Evolutionary conservation across 805 yeast genomes (phyloP), one percentile per base, ranked within the genome.

Genomic region (Candida stauntonica): DNA sequence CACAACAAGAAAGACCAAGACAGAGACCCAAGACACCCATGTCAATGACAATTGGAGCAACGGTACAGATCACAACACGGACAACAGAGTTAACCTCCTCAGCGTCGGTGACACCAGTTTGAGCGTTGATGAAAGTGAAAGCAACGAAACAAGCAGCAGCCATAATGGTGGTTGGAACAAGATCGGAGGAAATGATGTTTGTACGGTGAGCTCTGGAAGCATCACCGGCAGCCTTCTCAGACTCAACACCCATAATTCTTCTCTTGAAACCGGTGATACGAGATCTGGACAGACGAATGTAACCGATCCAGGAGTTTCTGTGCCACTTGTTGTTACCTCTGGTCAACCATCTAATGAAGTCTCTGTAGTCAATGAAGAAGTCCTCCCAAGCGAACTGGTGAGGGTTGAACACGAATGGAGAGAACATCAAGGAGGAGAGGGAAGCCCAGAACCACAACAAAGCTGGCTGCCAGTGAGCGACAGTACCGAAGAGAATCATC

Each of bases 401-500:
- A 33, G 99, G 99, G 68, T 93, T 93, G 78, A 87, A 93, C 45
- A 93, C 59, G 63, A 91, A 88, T 56, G 99, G 99, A 34, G 98
- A 82, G 52, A 87, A 77, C 67, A 87, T 75, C 67, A 93, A 73
- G 3, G 98, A 86, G 33, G 88, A 72, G 52, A 88, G 70, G 15
- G 95, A 83, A 43, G 93, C 82, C 97, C 98, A 93, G 78, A 93
- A 93, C 96, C 97, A 93, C 47, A 91, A 65, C 53, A 93, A 71
- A 30, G 97, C 86, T 17, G 96, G 83, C 66, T 86, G 94, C 98
- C 98, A 84, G 56, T 78, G 79, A 20, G 88, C 73, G 52, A 79
- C 77, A 15, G 88, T 75, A 56, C 85, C 87, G 46, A 81, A 81
- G 45, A 81, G 61, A 47, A 83, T 70, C 72, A 83, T 77, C 59